Base-by-base conservation (phyloP, 2,329 filamentous ascomycete genomes). In the Sphaerulina vaccinii region DNA sequence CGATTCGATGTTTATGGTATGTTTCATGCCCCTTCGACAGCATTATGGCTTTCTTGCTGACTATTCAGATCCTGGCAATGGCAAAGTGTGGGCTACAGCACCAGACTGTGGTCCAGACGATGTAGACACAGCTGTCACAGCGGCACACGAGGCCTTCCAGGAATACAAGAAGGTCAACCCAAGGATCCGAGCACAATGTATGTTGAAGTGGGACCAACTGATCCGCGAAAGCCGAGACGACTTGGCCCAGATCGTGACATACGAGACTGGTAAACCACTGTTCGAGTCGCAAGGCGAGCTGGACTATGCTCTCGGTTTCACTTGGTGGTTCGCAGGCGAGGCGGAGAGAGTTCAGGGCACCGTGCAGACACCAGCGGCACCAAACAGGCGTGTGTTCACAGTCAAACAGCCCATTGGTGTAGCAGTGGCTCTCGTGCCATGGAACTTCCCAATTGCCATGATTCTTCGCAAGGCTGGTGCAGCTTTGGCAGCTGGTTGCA, bases 341-440 rank as follows among this genome's bases (percentile, higher is more conserved):
- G 81, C 80, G 63, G 74, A 84, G 68, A 74, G 82, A 27, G 77
- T 85, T n/a, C 75, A 79, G 21, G 87, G 87, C 13, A 78, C 78
- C 0, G 77, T 85, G 3, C 79, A 81, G 39, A 74, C 77, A 0
- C 78, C 84, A 0, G 74, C 85, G 0, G 71, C 80, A 0, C 81
- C 86, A 0, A 81, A 82, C 24, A 75, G 87, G 5, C 76, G 86
- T 10, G 77, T 84, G 2, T 80, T 91, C 55, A 86, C 84, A 0
- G 79, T 90, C 60, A 91, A 91, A 73, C 85, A 88, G 68, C 85
- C 85, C 0, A 78, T 88, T 52, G 86, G 86, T 49, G 84, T 87
- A 9, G 77, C 80, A 0, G 85, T 79, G 0, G 85, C 85, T 0
- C 71, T 89, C 13, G 84, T 88, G 1, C 85, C 86, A 3, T 88